Base-by-base conservation (phyloP, 2,329 filamentous ascomycete species). In the Hymenoscyphus repandus region DNA sequence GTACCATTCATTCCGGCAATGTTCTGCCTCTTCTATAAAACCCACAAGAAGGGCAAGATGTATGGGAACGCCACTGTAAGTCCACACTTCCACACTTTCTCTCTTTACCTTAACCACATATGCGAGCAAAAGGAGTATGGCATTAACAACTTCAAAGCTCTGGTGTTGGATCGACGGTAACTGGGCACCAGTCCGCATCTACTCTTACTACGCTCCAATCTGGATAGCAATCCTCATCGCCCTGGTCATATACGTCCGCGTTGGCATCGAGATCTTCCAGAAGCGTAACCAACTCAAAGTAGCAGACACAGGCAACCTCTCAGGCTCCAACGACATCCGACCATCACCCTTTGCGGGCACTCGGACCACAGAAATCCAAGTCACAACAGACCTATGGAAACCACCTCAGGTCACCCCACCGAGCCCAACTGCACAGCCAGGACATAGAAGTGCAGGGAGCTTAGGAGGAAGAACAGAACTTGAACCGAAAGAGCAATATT, bases 131-230 rank as follows among this genome's bases (percentile, higher is more conserved):
- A 27, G 2, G 15, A 45, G 7, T 22, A 11, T 7, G 27, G 27
- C 11, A 36, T 31, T 46, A n/a, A 46, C 20, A 3, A 2, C 13
- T 30, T 5, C 15, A 20, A 15, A 64, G 63, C 70, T 93, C 32
- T 93, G 88, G 89, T 93, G 88, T 66, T 93, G 88, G 88, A 76
- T 93, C 15, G 72, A 77, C 5, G 66, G 72, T 6, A 68, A 79
- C 3, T 90, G 83, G 77, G 84, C 88, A 45, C 76, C 83, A 52
- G 79, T 88, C 66, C 83, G 88, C 31, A 83, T 93, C 52, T 80
- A 81, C 5, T 78, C 82, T 20, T 91, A 90, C 66, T 93, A 92
- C 59, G 83, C 73, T 0, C 84, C 84, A 1, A 75, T 86, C 48
- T 88, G 84, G 85, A 66, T 85, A 17, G 71, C 80, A 9, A 82